These are phyloP conservation scores for Exophiala calicioides DNA, from an alignment of 2,329 filamentous ascomycete species.

Conservation along the genomic window DNA sequence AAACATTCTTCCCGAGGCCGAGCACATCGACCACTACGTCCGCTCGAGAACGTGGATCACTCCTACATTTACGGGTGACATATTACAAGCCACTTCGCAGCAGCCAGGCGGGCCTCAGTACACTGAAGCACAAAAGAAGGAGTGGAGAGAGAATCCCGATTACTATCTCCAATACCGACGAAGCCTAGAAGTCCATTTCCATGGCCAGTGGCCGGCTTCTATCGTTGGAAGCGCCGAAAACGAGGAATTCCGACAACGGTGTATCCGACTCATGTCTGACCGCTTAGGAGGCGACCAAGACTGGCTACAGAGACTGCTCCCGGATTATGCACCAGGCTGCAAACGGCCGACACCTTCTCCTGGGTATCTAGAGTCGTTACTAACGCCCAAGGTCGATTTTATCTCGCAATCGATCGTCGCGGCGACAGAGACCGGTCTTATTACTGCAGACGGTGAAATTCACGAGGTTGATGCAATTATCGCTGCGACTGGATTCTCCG, in stretches of 20 bases:
- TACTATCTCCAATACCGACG: too few species aligned
- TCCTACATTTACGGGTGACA: slow-evolving; percentile 49
- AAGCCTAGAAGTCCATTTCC: too few species aligned
- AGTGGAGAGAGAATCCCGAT: too few species aligned
- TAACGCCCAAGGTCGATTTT: slow-evolving; percentile 61
- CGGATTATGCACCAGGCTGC: slow-evolving; percentile 41
- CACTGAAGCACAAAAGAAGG: slow-evolving; percentile 2
- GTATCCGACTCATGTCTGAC: too few species aligned
- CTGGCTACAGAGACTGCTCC: background rate
- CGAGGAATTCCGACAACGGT: too few species aligned
- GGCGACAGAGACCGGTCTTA: slow-evolving; percentile 61
- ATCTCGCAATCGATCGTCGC: slow-evolving; percentile 58
- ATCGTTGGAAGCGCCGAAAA: too few species aligned
- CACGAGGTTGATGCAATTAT: slow-evolving; percentile 65
- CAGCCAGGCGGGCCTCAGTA: slow-evolving; percentile 6
- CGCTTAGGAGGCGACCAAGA: background rate
- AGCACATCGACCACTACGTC: slow-evolving; percentile 33
- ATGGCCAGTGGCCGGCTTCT: too few species aligned
- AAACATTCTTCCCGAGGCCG: slow-evolving; percentile 40
- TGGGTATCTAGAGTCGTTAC: slow-evolving; percentile 66
- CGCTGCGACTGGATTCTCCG: slow-evolving; percentile 60
- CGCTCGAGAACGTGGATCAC: slow-evolving; percentile 39
- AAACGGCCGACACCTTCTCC: slow-evolving; percentile 65
- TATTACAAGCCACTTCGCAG: slow-evolving; percentile 1
- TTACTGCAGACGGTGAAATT: slow-evolving; percentile 58